Evolutionary conservation across 371 early-diverging fungal genomes (phyloP).

Genomic region (Choanephora cucurbitarum): DNA sequence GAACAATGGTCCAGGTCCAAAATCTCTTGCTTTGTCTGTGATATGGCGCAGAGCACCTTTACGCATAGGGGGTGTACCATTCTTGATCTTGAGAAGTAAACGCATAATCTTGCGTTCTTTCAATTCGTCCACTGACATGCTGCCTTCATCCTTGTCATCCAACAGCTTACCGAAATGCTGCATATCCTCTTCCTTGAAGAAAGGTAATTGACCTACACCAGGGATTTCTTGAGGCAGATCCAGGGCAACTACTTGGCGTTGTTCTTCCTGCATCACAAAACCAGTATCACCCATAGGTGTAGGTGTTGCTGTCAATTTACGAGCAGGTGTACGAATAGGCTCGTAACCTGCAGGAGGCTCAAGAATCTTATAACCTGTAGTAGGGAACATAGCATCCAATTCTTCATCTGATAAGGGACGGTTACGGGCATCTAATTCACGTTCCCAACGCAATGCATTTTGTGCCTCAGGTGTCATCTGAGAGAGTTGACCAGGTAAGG

Average conservation of each 20-base stretch:
- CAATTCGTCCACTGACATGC: constrained; percentile 84
- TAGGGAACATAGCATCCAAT: constrained; percentile 91
- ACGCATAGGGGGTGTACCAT: constrained; percentile 95
- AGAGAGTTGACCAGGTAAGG: constrained; percentile 60
- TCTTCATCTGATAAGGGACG: constrained; percentile 89
- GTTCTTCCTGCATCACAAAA: constrained; percentile 86
- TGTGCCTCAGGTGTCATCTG: constrained; percentile 81
- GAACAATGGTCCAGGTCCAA: constrained; percentile 95
- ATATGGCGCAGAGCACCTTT: constrained; percentile 92
- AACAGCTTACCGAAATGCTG: constrained; percentile 94
- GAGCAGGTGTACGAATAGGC: constrained; percentile 95
- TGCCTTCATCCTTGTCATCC: constrained; percentile 84
- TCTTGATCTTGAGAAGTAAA: constrained; percentile 94
- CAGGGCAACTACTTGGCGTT: constrained; percentile 52
- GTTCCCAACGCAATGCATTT: constrained; percentile 77
- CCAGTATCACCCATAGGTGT: constrained; percentile 83
- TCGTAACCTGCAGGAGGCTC: constrained; percentile 89
- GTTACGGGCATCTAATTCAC: constrained; percentile 88
- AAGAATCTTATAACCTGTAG: constrained; percentile 88
- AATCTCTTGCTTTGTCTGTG: constrained; percentile 94
- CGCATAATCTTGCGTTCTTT: constrained; percentile 97
- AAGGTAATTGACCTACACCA: constrained; percentile 89
- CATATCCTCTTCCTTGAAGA: constrained; percentile 96
- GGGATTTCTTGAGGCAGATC: constrained; percentile 88
- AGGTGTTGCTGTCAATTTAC: constrained; percentile 94